These are phyloP conservation scores for Arthrobotrys sphaeroides DNA, from an alignment of 2,329 filamentous ascomycete genomes.

Conservation along the genomic window DNA sequence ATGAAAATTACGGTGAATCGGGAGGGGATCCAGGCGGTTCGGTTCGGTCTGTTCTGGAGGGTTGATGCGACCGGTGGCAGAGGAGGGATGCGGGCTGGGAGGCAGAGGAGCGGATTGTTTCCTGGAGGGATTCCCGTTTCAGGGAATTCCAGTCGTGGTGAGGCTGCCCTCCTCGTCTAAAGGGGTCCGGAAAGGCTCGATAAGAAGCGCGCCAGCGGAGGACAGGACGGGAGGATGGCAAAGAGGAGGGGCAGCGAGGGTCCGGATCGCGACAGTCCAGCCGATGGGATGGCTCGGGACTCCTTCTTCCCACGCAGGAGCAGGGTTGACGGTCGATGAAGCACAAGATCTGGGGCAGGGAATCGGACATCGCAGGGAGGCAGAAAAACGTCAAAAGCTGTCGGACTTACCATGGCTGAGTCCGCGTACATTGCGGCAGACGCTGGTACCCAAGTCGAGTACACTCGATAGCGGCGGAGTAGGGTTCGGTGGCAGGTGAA, in stretches of 20 bases:
- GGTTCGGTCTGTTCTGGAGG: neutral
- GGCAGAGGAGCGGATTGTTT: conserved; percentile 15
- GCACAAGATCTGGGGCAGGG: neutral
- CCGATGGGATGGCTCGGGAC: neutral
- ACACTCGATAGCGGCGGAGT: no score
- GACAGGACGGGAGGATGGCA: conserved; percentile 36
- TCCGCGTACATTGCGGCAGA: conserved; percentile 42
- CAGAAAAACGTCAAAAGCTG: no score
- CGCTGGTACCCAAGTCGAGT: no score
- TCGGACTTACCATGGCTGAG: conserved; percentile 51
- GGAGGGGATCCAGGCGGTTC: neutral
- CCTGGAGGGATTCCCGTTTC: conserved; percentile 19
- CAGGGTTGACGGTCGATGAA: no score
- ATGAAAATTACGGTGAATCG: neutral
- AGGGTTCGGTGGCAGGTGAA: neutral
- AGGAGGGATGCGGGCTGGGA: conserved; percentile 2
- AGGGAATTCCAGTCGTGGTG: conserved; percentile 42
- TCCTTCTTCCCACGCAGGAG: conserved; percentile 22
- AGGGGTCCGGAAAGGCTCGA: conserved; percentile 38
- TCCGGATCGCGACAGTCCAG: conserved; percentile 50
- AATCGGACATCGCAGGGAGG: no score
- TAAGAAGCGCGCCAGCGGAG: conserved; percentile 42
- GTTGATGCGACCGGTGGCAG: neutral
- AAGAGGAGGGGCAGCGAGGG: neutral
- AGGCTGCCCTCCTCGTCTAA: conserved; percentile 41